These are phyloP conservation scores for Penicillium malachiteum DNA, from an alignment of 495 filamentous ascomycete species.

Conservation along the genomic window DNA sequence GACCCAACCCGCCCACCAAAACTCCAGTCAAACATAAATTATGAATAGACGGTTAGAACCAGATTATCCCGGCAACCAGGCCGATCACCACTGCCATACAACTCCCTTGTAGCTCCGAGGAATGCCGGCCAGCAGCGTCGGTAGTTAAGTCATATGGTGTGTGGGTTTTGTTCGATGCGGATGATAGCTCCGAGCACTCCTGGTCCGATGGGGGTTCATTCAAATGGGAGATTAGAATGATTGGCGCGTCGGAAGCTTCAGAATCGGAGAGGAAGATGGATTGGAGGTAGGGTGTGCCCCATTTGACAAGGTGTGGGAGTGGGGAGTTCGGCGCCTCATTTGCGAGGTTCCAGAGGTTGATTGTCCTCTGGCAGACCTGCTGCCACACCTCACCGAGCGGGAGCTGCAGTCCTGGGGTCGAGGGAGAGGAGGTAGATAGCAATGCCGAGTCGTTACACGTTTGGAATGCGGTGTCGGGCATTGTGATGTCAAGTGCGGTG, in stretches of 20 bases:
- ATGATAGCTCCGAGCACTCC: not conserved
- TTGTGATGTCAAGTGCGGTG: constrained; percentile 12
- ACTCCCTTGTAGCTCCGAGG: constrained; percentile 36
- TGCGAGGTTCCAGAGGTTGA: constrained; percentile 10
- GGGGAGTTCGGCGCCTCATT: not conserved
- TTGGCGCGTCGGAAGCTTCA: not conserved
- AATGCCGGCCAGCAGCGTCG: constrained; percentile 26
- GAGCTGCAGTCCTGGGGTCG: constrained; percentile 2
- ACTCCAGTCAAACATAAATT: constrained; percentile 3
- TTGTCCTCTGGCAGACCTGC: constrained; percentile 33
- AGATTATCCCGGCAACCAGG: constrained; percentile 42
- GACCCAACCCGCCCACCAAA: not conserved
- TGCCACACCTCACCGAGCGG: constrained; percentile 27
- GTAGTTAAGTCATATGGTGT: constrained; percentile 25
- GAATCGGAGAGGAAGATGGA: constrained; percentile 3
- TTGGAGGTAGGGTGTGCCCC: constrained; percentile 4
- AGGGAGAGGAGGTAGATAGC: not conserved
- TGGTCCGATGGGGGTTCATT: not conserved
- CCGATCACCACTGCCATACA: constrained; percentile 47
- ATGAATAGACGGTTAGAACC: constrained; percentile 28
- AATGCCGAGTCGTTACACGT: constrained; percentile 7
- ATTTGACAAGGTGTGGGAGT: not conserved
- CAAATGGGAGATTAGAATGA: not conserved
- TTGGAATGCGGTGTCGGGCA: constrained; percentile 1
- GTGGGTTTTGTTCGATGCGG: constrained; percentile 6